Base-by-base conservation (phyloP, 345 rosid genomes). In the Clausena lansium region DNA sequence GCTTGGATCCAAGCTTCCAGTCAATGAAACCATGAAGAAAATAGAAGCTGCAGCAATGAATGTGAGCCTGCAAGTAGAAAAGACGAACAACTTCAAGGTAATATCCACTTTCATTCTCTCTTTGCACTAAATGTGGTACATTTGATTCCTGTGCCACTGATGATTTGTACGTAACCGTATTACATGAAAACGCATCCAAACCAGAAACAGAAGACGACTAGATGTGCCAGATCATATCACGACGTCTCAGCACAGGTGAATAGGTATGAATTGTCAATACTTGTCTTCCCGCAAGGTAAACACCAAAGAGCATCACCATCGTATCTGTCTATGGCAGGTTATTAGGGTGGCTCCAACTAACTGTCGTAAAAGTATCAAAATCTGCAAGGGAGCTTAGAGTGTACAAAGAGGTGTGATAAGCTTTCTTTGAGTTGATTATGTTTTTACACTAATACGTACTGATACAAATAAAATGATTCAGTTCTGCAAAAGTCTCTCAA, bases 331-430 rank as follows among this genome's bases (percentile, higher is more conserved):
- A 73, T 79, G 65, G 58, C 85, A 89, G 94, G 97, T 95, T 76
- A 93, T 92, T 3, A 92, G 87, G 76, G 97, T 95, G 75, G 88
- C 98, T 82, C 99, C 99, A 20, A 88, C 88, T 24, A 90, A 89
- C 80, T 76, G 94, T 95, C 13, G 83, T 95, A 54, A 98, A 95
- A 86, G 85, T 93, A 86, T 88, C 99, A 65, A 93, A 92, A 86
- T 86, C 96, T 45, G 92, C 89, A 64, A 97, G 94, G 77, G 93
- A 93, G 78, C 75, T 88, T 60, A 79, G 81, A 69, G 70, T 81
- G 36, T 95, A 93, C 82, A 86, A 85, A 78, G 89, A 93, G 93
- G 99, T 95, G 85, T 10, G 28, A 67, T 57, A 5, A 60, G 50
- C 2, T 64, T 52, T 65, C 17, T n/a, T 66, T 19, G 41, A 30